Conservation (phyloP, 768 basidiomycete genomes). For the Hygrophoropsis aurantiaca region DNA sequence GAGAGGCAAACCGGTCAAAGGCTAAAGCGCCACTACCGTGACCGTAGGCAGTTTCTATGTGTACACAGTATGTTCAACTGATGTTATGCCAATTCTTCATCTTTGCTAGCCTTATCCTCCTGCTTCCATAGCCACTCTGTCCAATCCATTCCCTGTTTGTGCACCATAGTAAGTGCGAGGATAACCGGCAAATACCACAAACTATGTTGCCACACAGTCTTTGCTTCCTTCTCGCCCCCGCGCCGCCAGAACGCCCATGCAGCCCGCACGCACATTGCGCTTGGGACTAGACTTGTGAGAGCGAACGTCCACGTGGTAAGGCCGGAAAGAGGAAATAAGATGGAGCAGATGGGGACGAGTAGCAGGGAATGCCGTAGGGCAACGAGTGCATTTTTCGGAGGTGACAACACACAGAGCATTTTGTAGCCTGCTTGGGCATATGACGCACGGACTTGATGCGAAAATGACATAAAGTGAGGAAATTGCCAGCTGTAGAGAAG, state of each 20-base stretch:
- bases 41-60: not conserved
- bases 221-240: constrained; percentile 76
- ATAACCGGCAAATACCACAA: constrained; percentile 91
- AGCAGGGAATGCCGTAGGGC: constrained; percentile 79
- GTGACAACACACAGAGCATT: constrained; percentile 85
- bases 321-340: constrained; percentile 85
- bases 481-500: constrained; percentile 97
- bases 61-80: not conserved
- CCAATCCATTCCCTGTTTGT: constrained; percentile 88
- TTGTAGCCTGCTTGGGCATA: constrained; percentile 93
- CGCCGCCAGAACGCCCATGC: constrained; percentile 75
- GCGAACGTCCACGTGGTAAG: constrained; percentile 93
- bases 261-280: constrained; percentile 62
- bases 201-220: constrained; percentile 73
- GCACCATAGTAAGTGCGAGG: constrained; percentile 91
- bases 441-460: constrained; percentile 79
- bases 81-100: not conserved
- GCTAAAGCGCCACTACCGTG: constrained; percentile 16
- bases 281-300: constrained; percentile 72
- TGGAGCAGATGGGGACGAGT: constrained; percentile 73
- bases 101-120: not conserved
- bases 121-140: constrained; percentile 50
- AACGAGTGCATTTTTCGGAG: constrained; percentile 80
- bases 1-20: constrained; percentile 34
- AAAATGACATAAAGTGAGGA: constrained; percentile 95